Evolutionary conservation across 306 rosid genomes (phyloP), one percentile per base, ranked within the genome.

Genomic region (Lathyrus tuberosus): DNA sequence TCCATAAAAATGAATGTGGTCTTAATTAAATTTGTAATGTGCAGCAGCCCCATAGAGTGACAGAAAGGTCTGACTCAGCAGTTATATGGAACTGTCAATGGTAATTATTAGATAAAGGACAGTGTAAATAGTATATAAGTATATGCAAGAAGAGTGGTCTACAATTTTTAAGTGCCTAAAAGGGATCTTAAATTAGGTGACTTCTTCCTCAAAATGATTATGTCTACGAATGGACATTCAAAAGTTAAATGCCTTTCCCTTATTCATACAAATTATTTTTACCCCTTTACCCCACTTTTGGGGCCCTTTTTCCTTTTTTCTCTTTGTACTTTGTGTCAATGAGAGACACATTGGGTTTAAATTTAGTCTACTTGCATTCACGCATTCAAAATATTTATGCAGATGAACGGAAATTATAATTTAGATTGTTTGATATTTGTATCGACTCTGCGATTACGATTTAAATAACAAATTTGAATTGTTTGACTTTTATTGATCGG

Each of bases 181-280:
- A 56, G 58, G 71, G 68, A 60, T 68, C 70, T 76, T 79, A 76
- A 74, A 65, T 63, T 60, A n/a, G 43, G 84, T 47, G 91, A 78
- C 63, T 86, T 80, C n/a, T 72, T 76, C 79, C 80, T 75, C 82
- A 72, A 81, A 81, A 88, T 91, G 85, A 91, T 88, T 83, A 62
- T 91, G 87, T 79, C 83, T 74, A 62, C 61, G 80, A 85, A 82
- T 83, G 84, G 83, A 70, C 85, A 70, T 84, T 84, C 80, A 82
- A 91, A 91, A 91, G 92, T 76, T 76, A 56, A 70, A 73, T 43
- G 80, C 80, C 90, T 86, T 90, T 88, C 62, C 67, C 79, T 28
- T 48, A 70, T 62, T 70, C 53, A 26, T 33, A 26, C 63, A 51
- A 61, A 70, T 68, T 70, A 11, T 48, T 59, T 78, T 77, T 71